A percentile compares a stretch with the other conserved stretches of the same genome.
phyloP scores from a whole-genome alignment of 2,329 filamentous ascomycete genomes.

The Botrytis tulipae region DNA sequence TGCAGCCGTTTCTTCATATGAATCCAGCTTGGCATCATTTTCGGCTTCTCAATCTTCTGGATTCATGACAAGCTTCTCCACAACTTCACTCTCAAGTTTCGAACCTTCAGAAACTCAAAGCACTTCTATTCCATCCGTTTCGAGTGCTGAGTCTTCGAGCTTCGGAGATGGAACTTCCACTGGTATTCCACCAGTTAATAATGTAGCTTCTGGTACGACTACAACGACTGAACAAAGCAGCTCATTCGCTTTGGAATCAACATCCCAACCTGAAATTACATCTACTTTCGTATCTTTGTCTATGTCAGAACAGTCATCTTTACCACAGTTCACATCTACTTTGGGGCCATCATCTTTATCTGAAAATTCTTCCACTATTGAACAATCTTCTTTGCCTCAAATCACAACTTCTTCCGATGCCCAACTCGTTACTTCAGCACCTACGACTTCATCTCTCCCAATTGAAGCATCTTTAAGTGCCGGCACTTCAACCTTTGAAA shows the following conservation, averaged over 20 bases:
- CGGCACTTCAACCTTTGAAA: background rate
- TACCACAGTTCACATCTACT: background rate
- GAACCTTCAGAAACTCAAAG: background rate
- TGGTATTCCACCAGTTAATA: background rate
- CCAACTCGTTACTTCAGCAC: background rate
- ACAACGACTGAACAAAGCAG: background rate
- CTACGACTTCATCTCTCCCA: background rate
- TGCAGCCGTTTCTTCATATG: background rate
- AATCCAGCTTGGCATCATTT: slow-evolving; percentile 5
- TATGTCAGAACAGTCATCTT: background rate
- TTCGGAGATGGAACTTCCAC: background rate
- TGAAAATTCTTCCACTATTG: background rate
- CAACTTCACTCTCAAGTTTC: background rate
- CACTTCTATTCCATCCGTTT: background rate
- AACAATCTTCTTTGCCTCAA: background rate
- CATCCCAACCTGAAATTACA: background rate
- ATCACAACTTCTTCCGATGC: background rate
- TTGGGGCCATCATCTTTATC: background rate
- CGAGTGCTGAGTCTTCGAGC: background rate
- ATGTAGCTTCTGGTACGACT: background rate
- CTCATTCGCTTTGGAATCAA: background rate
- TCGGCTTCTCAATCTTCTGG: slow-evolving; percentile 2
- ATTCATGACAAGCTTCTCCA: background rate
- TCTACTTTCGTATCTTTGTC: background rate
- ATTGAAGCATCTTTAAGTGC: background rate